Conservation (phyloP, 2,329 filamentous ascomycete genomes). For the Pseudodiploospora longispora region DNA sequence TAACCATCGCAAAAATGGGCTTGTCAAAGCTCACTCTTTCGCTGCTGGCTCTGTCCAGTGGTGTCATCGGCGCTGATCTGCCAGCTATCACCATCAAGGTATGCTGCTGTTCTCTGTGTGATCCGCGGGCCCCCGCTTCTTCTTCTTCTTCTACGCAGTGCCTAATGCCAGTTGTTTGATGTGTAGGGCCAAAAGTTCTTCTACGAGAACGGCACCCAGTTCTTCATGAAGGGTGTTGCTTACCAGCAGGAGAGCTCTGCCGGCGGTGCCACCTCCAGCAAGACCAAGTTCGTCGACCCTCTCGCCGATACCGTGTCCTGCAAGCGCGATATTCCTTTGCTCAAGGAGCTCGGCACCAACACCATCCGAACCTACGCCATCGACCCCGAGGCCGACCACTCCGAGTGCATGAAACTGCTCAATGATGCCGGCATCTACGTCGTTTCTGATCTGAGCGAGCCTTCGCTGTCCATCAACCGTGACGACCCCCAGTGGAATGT, state of each 20-base stretch:
- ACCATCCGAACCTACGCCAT: slow-evolving; percentile 92
- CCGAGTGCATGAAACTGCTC: slow-evolving; percentile 75
- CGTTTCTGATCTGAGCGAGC: slow-evolving; percentile 82
- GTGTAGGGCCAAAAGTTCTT: slow-evolving; percentile 75
- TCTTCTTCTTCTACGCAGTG: neutral
- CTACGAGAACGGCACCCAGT: slow-evolving; percentile 62
- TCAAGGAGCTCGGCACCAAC: slow-evolving; percentile 77
- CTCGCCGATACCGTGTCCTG: slow-evolving; percentile 65
- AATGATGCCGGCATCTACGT: slow-evolving; percentile 88
- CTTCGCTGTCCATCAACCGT: slow-evolving; percentile 76
- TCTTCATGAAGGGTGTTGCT: slow-evolving; percentile 85
- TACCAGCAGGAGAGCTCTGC: slow-evolving; percentile 77
- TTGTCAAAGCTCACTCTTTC: slow-evolving; percentile 23
- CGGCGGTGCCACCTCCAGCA: slow-evolving; percentile 36
- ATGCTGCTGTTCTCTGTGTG: slow-evolving; percentile 10
- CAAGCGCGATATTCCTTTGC: slow-evolving; percentile 76
- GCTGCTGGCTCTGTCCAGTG: slow-evolving; percentile 33
- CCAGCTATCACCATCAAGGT: slow-evolving; percentile 65
- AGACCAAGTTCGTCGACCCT: slow-evolving; percentile 66
- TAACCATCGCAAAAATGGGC: slow-evolving; percentile 22
- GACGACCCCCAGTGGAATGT: slow-evolving; percentile 71
- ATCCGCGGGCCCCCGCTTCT: too few relatives aligned
- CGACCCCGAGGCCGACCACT: slow-evolving; percentile 70
- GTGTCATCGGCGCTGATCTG: slow-evolving; percentile 35
- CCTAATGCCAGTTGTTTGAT: slow-evolving; percentile 1